These are phyloP conservation scores for Xylaria sp. DNA, from an alignment of 2,329 filamentous ascomycete genomes.

Conservation along the genomic window DNA sequence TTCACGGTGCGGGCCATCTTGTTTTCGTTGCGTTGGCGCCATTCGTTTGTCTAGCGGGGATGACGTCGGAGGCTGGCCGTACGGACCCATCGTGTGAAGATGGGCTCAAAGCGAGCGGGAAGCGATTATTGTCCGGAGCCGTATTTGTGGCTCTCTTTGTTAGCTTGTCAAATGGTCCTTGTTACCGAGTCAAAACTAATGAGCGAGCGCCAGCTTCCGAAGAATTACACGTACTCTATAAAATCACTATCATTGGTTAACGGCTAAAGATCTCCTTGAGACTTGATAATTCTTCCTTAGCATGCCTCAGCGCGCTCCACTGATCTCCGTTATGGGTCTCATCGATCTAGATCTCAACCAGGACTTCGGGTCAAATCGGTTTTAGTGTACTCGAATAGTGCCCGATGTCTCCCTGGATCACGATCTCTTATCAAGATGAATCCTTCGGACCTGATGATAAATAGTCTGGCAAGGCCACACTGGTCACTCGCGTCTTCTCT, in stretches of 20 bases:
- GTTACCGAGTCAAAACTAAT: neutral
- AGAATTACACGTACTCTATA: neutral
- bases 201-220: neutral
- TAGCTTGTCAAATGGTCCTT: neutral
- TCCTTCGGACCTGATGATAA: neutral
- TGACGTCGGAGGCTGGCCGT: conserved; percentile 24
- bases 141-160: neutral
- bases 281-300: neutral
- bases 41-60: neutral
- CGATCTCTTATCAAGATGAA: neutral
- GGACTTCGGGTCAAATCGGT: conserved; percentile 5
- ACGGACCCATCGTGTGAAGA: neutral
- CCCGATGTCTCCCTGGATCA: neutral
- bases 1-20: neutral
- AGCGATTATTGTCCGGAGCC: neutral
- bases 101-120: neutral
- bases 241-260: neutral
- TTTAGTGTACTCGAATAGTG: neutral
- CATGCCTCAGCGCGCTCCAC: conserved; percentile 5
- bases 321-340: conserved; percentile 10
- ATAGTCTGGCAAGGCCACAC: neutral
- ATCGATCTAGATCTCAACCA: conserved; percentile 13
- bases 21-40: neutral
- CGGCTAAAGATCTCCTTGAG: neutral
- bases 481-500: too few relatives aligned